These are phyloP conservation scores for Brassica balearica DNA, from an alignment of 441 rosid species.

Conservation along the genomic window DNA sequence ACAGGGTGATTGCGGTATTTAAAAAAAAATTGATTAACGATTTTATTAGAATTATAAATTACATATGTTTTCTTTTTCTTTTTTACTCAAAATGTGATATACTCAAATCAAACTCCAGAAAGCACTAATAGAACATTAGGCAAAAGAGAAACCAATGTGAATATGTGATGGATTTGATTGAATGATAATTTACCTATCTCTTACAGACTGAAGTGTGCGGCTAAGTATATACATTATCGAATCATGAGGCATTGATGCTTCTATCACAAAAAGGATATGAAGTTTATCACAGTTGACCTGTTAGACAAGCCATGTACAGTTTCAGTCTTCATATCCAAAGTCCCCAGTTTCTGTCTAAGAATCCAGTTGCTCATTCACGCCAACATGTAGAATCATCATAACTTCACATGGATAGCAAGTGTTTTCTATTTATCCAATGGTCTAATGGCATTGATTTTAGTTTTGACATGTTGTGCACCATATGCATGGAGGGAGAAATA, in stretches of 20 bases:
- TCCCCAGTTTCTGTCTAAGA: background rate
- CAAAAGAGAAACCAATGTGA: no score
- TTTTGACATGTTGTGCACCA: no score
- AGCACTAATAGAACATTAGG: no score
- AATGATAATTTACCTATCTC: background rate
- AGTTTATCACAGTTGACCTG: slow-evolving; percentile 10
- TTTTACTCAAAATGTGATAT: no score
- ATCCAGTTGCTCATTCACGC: background rate
- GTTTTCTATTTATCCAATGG: no score
- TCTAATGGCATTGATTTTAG: no score
- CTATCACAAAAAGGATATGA: background rate
- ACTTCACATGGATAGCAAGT: background rate
- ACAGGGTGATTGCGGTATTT: no score
- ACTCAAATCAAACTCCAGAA: no score
- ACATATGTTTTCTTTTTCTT: no score
- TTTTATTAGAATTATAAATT: no score
- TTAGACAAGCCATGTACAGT: background rate
- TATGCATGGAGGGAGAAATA: no score
- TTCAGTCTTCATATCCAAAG: background rate
- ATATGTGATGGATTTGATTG: background rate
- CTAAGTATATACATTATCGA: background rate
- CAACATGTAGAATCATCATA: background rate
- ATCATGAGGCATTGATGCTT: slow-evolving; percentile 7
- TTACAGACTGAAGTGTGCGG: background rate
- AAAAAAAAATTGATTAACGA: no score